These are phyloP conservation scores for Colletotrichum gloeosporioides DNA, from an alignment of 2,329 filamentous ascomycete genomes.

Conservation along the genomic window DNA sequence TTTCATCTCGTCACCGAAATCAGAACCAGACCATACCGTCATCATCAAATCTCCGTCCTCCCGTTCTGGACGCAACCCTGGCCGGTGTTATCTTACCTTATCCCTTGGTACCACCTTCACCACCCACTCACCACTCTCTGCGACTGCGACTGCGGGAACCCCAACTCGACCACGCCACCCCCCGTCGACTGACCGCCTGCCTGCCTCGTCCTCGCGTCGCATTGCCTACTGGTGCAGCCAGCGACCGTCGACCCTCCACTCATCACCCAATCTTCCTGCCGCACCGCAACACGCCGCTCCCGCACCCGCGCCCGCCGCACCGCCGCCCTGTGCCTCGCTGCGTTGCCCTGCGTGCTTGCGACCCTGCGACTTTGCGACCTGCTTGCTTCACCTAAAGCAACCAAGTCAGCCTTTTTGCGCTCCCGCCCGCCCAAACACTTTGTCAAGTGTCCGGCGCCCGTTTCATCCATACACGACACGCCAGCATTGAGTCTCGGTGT, in stretches of 20 bases:
- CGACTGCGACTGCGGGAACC: neutral
- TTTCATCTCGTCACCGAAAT: neutral
- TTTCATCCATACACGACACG: conserved; percentile 14
- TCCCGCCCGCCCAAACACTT: neutral
- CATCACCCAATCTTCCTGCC: neutral
- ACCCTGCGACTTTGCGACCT: neutral
- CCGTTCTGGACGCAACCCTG: neutral
- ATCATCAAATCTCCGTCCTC: neutral
- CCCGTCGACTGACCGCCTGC: neutral
- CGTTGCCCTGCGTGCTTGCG: neutral
- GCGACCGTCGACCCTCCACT: neutral
- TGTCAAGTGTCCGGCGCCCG: conserved; percentile 4
- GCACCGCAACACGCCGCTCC: neutral
- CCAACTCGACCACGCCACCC: neutral
- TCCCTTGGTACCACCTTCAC: neutral
- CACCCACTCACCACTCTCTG: neutral
- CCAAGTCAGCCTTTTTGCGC: neutral
- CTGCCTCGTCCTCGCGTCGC: neutral
- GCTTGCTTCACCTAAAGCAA: neutral
- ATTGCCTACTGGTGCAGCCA: neutral
- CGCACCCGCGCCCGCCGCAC: neutral
- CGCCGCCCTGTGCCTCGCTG: neutral
- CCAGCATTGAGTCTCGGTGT: neutral
- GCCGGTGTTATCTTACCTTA: neutral
- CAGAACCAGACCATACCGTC: neutral